Evolutionary conservation across 2,329 filamentous ascomycete genomes (phyloP), one percentile per base, ranked within the genome.

Genomic region (Ascochyta viciae-villosae): DNA sequence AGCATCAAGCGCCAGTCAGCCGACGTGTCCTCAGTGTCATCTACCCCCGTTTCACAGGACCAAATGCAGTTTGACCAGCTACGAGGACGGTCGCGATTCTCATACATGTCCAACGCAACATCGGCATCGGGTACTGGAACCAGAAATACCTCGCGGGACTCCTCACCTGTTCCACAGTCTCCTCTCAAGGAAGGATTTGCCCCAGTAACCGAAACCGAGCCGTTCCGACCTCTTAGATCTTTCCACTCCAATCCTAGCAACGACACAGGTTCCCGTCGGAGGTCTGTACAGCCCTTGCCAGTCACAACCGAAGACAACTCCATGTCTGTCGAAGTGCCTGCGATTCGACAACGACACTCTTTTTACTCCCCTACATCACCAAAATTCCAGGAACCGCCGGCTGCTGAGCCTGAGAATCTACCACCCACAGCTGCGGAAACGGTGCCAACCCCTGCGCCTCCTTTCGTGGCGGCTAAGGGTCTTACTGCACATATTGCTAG

Each of bases 241-340:
- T 74, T 75, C 55, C 71, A 76, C 44, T 76, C 74, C 66, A 75
- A 71, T 42, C 74, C 74, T 8, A 72, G 56, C 45, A 68, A 62
- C 29, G 51, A 62, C 26, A 64, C 60, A 31, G 61, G 68, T 15
- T 71, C 63, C 51, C 69, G 74, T 16, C 67, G 75, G 35, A 66
- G 75, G 60, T 77, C 75, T 29, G 75, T 76, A 68, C 74, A 76
- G 35, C 71, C 72, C 35, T 58, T 76, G 15, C 74, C 74, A 2
- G 65, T 72, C 43, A 76, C 73, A 12, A 66, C 72, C 57, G 73
- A 75, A 51, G 61, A 75, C 50, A 63, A 57, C 29, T 62, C 61
- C n/a, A 54, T 68, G 54, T 62, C 69, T 34, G 60, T 61, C 22
- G 49, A 54, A 7, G 52, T 52, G 3, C 53, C 61, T 24, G 27